phyloP scores from a whole-genome alignment of 306 rosid genomes.

The Abrus pulchellus region DNA sequence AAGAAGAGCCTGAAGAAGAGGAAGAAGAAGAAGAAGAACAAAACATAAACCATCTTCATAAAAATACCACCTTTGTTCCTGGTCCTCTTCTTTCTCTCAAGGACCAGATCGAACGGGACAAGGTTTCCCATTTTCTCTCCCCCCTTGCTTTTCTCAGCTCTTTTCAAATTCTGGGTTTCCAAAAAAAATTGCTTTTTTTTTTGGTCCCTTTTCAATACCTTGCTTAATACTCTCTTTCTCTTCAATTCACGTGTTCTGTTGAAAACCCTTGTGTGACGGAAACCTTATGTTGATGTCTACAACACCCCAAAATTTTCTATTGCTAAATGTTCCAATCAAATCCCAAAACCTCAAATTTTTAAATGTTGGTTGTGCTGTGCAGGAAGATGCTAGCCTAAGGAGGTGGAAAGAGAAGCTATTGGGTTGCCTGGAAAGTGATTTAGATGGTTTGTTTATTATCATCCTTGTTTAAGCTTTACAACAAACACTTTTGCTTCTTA shows the following conservation, averaged over 20 bases:
- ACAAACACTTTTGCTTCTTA: constrained; percentile 3
- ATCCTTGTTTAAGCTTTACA: constrained; percentile 28
- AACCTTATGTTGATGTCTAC: neutral
- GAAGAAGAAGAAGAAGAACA: constrained; percentile 32
- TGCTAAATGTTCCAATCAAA: neutral
- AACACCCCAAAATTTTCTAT: neutral
- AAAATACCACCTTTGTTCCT: constrained; percentile 62
- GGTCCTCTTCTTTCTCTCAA: constrained; percentile 83
- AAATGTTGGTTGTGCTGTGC: constrained; percentile 42
- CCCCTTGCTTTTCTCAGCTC: too few species aligned
- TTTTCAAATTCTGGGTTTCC: too few species aligned
- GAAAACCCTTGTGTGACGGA: neutral
- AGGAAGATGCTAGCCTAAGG: constrained; percentile 98
- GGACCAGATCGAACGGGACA: constrained; percentile 84
- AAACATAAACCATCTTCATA: constrained; percentile 28
- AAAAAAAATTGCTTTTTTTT: too few species aligned
- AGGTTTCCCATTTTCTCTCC: constrained; percentile 54
- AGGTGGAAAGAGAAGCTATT: constrained; percentile 99
- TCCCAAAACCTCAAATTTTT: neutral
- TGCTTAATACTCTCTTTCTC: neutral
- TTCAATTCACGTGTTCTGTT: constrained; percentile 11
- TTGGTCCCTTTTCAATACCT: neutral
- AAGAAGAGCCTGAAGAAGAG: constrained; percentile 47
- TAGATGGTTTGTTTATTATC: constrained; percentile 60
- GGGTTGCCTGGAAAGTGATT: constrained; percentile 88